These are phyloP conservation scores for Trichoderma sp. DNA, from an alignment of 2,329 filamentous ascomycete genomes.

Conservation along the genomic window DNA sequence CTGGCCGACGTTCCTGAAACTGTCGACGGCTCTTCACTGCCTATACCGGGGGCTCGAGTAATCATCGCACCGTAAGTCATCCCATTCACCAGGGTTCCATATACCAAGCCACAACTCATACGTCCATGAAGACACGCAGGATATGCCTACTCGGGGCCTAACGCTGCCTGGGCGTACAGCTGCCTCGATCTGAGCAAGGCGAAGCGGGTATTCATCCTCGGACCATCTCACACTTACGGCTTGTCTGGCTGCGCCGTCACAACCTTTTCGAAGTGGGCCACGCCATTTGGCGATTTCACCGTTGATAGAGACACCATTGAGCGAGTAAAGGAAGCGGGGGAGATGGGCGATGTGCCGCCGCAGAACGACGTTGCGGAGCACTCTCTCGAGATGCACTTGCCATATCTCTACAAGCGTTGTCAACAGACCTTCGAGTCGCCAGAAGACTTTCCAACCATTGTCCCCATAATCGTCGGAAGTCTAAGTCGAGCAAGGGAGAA, in stretches of 20 bases:
- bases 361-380: constrained; percentile 79
- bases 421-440: constrained; percentile 52
- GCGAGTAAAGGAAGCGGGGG: constrained; percentile 47
- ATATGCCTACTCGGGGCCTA: constrained; percentile 87
- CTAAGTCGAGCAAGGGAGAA: constrained; percentile 67
- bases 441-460: constrained; percentile 68
- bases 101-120: no score
- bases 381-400: constrained; percentile 94
- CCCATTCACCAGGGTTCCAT: no score
- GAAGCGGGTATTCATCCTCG: constrained; percentile 88
- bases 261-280: constrained; percentile 68
- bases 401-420: constrained; percentile 83
- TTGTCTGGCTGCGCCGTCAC: constrained; percentile 76
- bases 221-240: constrained; percentile 76
- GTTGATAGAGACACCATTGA: constrained; percentile 63
- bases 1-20: constrained; percentile 69
- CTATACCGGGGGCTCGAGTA: constrained; percentile 73
- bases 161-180: constrained; percentile 94
- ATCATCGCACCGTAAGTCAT: constrained; percentile 91
- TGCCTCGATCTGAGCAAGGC: constrained; percentile 77
- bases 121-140: constrained; percentile 74
- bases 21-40: constrained; percentile 62
- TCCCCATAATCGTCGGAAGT: constrained; percentile 84
- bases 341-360: constrained; percentile 59
- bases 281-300: constrained; percentile 70